These are phyloP conservation scores for Vaccinium darrowii DNA, from an alignment of 148 eudicot genomes.

Conservation along the genomic window DNA sequence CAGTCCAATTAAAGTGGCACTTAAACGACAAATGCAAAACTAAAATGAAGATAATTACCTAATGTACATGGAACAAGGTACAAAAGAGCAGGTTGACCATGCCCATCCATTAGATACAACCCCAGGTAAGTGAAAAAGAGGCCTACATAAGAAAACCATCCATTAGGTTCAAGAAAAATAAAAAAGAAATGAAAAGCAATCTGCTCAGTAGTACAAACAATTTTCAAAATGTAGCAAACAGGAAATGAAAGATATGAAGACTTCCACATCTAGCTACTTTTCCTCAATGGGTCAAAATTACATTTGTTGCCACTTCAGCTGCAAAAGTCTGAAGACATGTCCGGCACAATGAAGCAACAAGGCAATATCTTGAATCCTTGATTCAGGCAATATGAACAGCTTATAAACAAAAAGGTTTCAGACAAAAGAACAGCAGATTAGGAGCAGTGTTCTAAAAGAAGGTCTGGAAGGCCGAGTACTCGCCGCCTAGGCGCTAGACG, in stretches of 20 bases:
- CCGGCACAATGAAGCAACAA: neutral
- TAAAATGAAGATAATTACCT: slow-evolving; percentile 42
- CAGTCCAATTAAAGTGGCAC: neutral
- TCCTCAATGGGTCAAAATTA: neutral
- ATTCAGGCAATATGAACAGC: neutral
- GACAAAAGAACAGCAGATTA: neutral
- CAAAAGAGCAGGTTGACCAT: slow-evolving; percentile 93
- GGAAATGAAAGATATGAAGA: neutral
- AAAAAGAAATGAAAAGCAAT: neutral
- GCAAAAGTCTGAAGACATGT: neutral
- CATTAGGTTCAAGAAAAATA: neutral
- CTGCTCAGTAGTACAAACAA: too few species aligned
- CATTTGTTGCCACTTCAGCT: neutral
- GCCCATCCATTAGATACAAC: slow-evolving; percentile 74
- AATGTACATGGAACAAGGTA: slow-evolving; percentile 96
- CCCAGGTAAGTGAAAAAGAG: slow-evolving; percentile 65
- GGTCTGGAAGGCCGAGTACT: too few species aligned
- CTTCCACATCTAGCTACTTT: neutral
- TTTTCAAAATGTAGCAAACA: slow-evolving; percentile 1
- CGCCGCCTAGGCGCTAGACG: too few species aligned
- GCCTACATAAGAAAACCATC: slow-evolving; percentile 40
- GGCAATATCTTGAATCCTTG: neutral
- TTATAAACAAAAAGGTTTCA: neutral
- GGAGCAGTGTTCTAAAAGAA: neutral
- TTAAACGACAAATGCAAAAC: neutral